Evolutionary conservation across 495 filamentous ascomycete genomes (phyloP).

Genomic region (Lentithecium fluviatile): DNA sequence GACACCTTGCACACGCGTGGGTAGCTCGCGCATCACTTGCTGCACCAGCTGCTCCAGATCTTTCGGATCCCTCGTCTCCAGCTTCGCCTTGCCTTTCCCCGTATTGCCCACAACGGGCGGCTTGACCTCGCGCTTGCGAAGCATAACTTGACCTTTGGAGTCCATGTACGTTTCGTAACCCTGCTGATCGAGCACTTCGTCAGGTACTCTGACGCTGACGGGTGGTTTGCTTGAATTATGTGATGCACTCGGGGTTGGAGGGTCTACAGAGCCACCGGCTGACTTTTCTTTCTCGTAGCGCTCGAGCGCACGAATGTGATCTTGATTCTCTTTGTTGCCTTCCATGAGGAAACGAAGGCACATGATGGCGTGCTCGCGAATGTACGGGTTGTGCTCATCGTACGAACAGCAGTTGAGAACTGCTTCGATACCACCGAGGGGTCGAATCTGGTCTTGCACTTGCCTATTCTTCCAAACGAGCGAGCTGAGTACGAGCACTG

Average conservation of each 20-base stretch:
- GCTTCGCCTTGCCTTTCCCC: conserved; percentile 25
- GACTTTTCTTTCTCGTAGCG: conserved; percentile 4
- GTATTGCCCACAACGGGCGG: not conserved
- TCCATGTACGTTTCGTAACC: conserved; percentile 48
- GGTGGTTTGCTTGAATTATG: not conserved
- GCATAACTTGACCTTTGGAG: conserved; percentile 39
- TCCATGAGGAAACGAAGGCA: conserved; percentile 87
- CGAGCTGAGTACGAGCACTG: conserved; percentile 80
- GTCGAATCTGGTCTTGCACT: conserved; percentile 82
- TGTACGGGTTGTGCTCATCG: conserved; percentile 85
- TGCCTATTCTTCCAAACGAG: conserved; percentile 75
- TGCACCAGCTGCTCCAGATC: conserved; percentile 38
- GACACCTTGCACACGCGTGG: conserved; percentile 30
- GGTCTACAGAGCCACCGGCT: not conserved
- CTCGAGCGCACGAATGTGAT: conserved; percentile 64
- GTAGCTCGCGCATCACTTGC: conserved; percentile 40
- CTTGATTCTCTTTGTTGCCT: conserved; percentile 75
- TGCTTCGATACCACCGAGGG: conserved; percentile 75
- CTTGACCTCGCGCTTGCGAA: conserved; percentile 30
- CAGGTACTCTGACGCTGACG: conserved; percentile 34
- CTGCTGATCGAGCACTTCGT: conserved; percentile 43
- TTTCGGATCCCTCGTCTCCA: conserved; percentile 35
- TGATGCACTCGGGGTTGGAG: not conserved
- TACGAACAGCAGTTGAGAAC: conserved; percentile 84
- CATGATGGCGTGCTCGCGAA: conserved; percentile 87